phyloP scores from a whole-genome alignment of 1,284 basidiomycete species.

The Malassezia dermatis region DNA sequence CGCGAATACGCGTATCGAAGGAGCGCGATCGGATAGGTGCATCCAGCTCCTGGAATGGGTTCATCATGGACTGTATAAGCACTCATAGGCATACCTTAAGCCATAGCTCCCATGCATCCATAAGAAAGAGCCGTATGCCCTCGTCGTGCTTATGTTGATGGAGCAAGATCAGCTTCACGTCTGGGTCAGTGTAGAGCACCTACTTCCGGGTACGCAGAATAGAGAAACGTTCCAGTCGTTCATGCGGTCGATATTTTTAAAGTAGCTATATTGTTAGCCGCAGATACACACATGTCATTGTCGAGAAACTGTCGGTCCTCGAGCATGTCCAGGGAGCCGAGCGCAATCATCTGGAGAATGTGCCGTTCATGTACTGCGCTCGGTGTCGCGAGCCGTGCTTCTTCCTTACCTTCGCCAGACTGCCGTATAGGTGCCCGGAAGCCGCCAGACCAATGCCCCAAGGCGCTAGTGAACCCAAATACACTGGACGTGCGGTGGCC shows the following conservation, averaged over 20 bases:
- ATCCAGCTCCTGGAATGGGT: constrained; percentile 41
- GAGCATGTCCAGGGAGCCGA: constrained; percentile 37
- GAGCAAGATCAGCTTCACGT: constrained; percentile 41
- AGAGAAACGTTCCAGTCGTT: constrained; percentile 40
- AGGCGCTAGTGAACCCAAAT: constrained; percentile 10
- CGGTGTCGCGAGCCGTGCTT: neutral
- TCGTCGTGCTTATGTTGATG: constrained; percentile 47
- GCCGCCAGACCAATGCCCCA: constrained; percentile 17
- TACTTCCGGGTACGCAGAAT: constrained; percentile 38
- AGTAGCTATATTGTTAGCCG: constrained; percentile 20
- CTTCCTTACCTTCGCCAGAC: constrained; percentile 8
- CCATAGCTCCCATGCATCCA: constrained; percentile 44
- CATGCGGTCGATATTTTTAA: constrained; percentile 39
- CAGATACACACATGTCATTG: constrained; percentile 26
- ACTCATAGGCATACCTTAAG: constrained; percentile 26
- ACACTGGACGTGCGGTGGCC: neutral
- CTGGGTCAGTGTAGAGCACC: constrained; percentile 20
- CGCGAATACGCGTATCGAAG: constrained; percentile 32
- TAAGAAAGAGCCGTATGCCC: constrained; percentile 42
- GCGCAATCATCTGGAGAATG: constrained; percentile 45
- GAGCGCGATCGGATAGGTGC: constrained; percentile 27
- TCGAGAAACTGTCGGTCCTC: constrained; percentile 35
- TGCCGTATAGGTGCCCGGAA: neutral
- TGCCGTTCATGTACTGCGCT: constrained; percentile 18
- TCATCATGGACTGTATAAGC: constrained; percentile 25